Evolutionary conservation across 768 basidiomycete species (phyloP).

Genomic region (Holtermannia corniformis): DNA sequence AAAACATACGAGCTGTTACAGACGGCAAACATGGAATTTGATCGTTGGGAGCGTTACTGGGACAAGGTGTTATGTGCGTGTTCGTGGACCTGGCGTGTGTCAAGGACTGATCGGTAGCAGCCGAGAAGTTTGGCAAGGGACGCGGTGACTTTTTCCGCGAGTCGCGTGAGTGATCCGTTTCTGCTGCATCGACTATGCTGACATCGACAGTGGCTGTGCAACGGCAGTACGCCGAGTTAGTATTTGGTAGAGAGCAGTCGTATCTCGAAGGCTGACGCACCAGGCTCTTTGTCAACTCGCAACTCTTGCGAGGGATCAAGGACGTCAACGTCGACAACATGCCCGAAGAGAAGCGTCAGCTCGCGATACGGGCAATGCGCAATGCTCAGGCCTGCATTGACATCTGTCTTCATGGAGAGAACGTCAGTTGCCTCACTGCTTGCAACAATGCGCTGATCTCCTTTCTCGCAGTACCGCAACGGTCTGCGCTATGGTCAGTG

Average conservation of each 20-base stretch:
- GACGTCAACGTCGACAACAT: constrained; percentile 79
- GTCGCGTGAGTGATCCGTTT: constrained; percentile 42
- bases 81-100: no score
- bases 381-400: constrained; percentile 72
- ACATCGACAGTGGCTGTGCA: constrained; percentile 55
- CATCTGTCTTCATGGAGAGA: constrained; percentile 60
- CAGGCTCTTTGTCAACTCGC: constrained; percentile 40
- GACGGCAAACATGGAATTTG: constrained; percentile 67
- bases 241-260: constrained; percentile 78
- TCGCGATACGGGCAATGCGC: constrained; percentile 72
- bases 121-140: constrained; percentile 45
- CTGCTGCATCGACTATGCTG: not conserved
- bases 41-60: constrained; percentile 56
- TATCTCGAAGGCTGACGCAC: constrained; percentile 68
- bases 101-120: constrained; percentile 49
- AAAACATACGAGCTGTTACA: constrained; percentile 62
- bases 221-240: constrained; percentile 45
- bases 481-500: constrained; percentile 79
- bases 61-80: constrained; percentile 30
- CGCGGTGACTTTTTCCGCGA: constrained; percentile 76
- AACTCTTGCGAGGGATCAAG: constrained; percentile 49
- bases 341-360: constrained; percentile 63
- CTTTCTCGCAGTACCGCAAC: constrained; percentile 55
- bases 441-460: no score
- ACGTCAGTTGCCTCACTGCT: constrained; percentile 22